Evolutionary conservation across 345 rosid genomes (phyloP).

Genomic region (Moricandia moricandioides): DNA sequence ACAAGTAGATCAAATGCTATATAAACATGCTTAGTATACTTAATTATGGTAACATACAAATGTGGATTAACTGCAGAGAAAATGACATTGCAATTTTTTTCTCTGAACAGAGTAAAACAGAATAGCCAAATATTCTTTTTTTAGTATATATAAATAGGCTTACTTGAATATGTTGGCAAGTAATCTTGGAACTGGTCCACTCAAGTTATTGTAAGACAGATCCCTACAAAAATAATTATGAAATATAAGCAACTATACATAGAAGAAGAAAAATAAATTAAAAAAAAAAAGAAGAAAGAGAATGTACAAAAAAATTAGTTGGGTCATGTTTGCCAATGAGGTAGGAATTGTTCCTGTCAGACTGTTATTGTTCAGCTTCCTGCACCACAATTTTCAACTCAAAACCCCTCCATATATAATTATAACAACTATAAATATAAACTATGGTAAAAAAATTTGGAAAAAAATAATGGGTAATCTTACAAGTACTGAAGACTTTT

Average conservation of each 20-base stretch:
- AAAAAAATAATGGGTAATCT: slow-evolving; percentile 23
- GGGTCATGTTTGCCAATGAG: slow-evolving; percentile 68
- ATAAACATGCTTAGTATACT: background rate
- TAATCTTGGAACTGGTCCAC: slow-evolving; percentile 53
- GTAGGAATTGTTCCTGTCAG: slow-evolving; percentile 68
- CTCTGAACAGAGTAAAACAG: slow-evolving; percentile 7
- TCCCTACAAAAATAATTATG: slow-evolving; percentile 39
- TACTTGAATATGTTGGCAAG: slow-evolving; percentile 64
- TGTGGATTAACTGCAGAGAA: background rate
- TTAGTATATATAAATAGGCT: slow-evolving; percentile 30
- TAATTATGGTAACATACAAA: slow-evolving; percentile 2
- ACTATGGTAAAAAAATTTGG: background rate
- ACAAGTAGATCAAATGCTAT: background rate
- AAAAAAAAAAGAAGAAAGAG: slow-evolving; percentile 15
- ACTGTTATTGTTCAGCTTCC: slow-evolving; percentile 79
- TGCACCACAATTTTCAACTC: slow-evolving; percentile 40
- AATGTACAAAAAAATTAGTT: slow-evolving; percentile 72
- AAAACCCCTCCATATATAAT: slow-evolving; percentile 9
- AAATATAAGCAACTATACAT: background rate
- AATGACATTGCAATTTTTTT: background rate
- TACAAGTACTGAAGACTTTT: slow-evolving; percentile 71
- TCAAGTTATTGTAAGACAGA: slow-evolving; percentile 58
- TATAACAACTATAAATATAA: background rate
- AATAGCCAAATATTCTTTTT: slow-evolving; percentile 7
- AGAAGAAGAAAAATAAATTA: background rate